Base-by-base conservation (phyloP, 2,329 filamentous ascomycete genomes). In the Xylariaceae sp. region DNA sequence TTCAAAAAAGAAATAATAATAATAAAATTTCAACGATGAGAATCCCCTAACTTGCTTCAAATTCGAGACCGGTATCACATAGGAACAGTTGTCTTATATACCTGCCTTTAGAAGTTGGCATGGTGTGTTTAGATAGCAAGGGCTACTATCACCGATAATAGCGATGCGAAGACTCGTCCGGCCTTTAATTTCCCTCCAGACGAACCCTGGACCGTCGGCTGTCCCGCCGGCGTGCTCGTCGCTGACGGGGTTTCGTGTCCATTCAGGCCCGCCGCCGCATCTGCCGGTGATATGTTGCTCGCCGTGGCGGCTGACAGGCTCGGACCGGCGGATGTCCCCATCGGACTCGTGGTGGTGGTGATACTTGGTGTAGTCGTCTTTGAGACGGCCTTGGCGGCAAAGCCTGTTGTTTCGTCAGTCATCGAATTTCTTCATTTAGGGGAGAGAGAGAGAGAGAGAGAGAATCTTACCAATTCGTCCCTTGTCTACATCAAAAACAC, bases 401-500 rank as follows among this genome's bases (percentile, higher is more conserved):
- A 73, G 11, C 73, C 70, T 71, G 43, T 42, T 30, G 12, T 42
- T 47, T 40, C 19, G 46, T 62, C 47, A 60, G 57, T 34, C 12
- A 30, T 3, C 30, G 19, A 3, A 35, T 29, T 6, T 27, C 9
- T 19, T 6, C 1, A 37, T 7, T 11, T 34, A 8, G 32, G 2
- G 6, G 5, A 2, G 19, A 6, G 9, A 43, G 34, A 19, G 9
- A 27, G 27, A 37, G 9, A 34, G 27, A 26, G 11, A 11, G 7
- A 26, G 26, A 2, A 47, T 68, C 76, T 67, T 68, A 80, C 86
- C 87, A 60, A 91, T 81, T 50, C 79, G 80, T 43, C 70, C 72
- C 60, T 83, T 67, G 59, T 92, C 89, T 51, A 81, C 82, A 68
- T 96, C 91, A 68, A 95, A 95, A 29, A 94, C 85, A 1, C 83